These are phyloP conservation scores for Prunus fruticosa DNA, from an alignment of 306 rosid species.

Conservation along the genomic window DNA sequence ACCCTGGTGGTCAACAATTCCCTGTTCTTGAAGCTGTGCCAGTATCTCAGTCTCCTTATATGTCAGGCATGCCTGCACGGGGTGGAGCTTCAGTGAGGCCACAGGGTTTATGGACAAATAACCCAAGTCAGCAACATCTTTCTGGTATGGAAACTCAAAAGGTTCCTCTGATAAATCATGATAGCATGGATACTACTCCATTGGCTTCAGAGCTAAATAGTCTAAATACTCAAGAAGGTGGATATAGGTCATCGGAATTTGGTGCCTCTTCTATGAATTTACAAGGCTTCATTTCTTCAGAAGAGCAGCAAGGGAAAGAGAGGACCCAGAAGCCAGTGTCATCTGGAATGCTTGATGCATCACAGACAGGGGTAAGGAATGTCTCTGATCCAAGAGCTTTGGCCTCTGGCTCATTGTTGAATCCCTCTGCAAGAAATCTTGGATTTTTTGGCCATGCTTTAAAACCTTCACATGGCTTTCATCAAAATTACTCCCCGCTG, in stretches of 20 bases:
- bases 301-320: slow-evolving; percentile 19
- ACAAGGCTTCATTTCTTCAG: slow-evolving; percentile 31
- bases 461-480: slow-evolving; percentile 22
- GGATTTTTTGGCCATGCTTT: slow-evolving; percentile 21
- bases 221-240: slow-evolving; percentile 29
- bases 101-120: slow-evolving; percentile 33
- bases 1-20: slow-evolving; percentile 31
- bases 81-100: slow-evolving; percentile 30
- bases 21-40: slow-evolving; percentile 40
- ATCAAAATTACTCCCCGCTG: slow-evolving; percentile 27
- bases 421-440: slow-evolving; percentile 26
- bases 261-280: slow-evolving; percentile 18
- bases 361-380: slow-evolving; percentile 28
- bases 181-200: slow-evolving; percentile 27
- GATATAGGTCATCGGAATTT: slow-evolving; percentile 24
- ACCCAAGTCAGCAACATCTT: slow-evolving; percentile 26
- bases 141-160: slow-evolving; percentile 28
- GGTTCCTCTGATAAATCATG: slow-evolving; percentile 15
- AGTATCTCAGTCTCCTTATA: slow-evolving; percentile 23
- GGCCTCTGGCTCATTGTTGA: slow-evolving; percentile 28
- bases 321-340: slow-evolving; percentile 13
- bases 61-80: slow-evolving; percentile 29
- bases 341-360: slow-evolving; percentile 21
- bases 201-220: slow-evolving; percentile 22
- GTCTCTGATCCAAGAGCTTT: slow-evolving; percentile 30